A percentile compares a stretch with the other conserved stretches of the same genome.
Conservation (phyloP, 768 basidiomycete species). For the Lentinus tigrinus region DNA sequence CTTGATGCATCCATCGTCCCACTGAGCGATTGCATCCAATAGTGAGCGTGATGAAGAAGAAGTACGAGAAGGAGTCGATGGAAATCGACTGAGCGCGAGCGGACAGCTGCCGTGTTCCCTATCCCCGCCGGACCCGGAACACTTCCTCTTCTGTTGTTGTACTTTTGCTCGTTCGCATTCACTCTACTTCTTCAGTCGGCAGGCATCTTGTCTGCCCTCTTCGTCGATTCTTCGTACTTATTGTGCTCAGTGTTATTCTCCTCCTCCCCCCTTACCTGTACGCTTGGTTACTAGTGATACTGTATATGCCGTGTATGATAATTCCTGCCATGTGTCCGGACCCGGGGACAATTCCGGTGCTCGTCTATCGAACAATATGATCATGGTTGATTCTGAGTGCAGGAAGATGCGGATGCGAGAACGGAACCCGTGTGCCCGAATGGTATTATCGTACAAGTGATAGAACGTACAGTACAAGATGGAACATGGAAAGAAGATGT, state of each 20-base stretch:
- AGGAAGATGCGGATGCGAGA: too few species aligned
- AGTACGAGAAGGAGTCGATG: conserved; percentile 67
- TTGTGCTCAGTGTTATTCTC: conserved; percentile 15
- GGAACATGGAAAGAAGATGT: too few species aligned
- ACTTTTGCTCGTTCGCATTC: neutral
- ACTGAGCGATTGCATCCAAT: neutral
- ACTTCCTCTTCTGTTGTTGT: neutral
- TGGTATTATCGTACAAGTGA: neutral
- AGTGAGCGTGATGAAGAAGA: conserved; percentile 89
- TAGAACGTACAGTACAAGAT: conserved; percentile 2
- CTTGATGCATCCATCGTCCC: too few species aligned
- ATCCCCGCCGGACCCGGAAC: neutral
- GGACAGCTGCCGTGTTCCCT: neutral
- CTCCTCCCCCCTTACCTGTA: conserved; percentile 6
- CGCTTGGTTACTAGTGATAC: conserved; percentile 14
- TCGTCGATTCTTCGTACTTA: conserved; percentile 5
- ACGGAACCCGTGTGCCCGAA: too few species aligned
- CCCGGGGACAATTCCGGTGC: neutral
- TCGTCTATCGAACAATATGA: too few species aligned
- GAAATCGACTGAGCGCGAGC: conserved; percentile 45
- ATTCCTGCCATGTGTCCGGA: neutral
- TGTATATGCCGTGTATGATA: conserved; percentile 17
- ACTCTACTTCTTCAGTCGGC: neutral
- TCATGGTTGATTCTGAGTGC: too few species aligned
- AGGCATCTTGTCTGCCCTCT: neutral